Base-by-base conservation (phyloP, 306 rosid species). In the Canavalia ensiformis region DNA sequence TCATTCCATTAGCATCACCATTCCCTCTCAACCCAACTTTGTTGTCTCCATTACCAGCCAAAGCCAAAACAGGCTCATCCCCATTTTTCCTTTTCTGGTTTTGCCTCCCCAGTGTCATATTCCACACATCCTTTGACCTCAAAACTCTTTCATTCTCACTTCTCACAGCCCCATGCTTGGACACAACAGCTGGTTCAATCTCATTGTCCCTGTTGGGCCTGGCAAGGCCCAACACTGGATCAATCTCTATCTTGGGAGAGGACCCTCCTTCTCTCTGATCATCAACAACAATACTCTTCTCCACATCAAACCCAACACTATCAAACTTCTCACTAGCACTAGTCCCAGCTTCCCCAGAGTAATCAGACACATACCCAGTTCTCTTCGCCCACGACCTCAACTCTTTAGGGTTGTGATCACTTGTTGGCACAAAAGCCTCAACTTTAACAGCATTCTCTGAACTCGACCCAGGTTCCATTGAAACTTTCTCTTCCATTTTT, bases 371-470 rank as follows among this genome's bases (percentile, higher is more conserved):
- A 89, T 86, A 94, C 56, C 98, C 98, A 42, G 97, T 94, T 75
- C 90, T 91, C 86, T 86, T 94, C 2, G 98, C 98, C 98, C 97
- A 94, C 6, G 93, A 89, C 70, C 90, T 88, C 62, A 92, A 85
- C 79, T 94, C 98, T 54, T 83, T 84, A 3, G 98, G 98, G 83
- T 88, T 85, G 82, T 88, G 92, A 49, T 90, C 94, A 30, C 57
- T 83, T 87, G 85, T 89, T 12, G 94, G 88, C 67, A 91, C 89
- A 81, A 94, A 94, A 0, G 92, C 91, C 66, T 86, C 90, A 30
- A 92, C 83, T 79, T 78, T 84, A 9, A 81, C 84, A n/a, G 55
- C 84, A 75, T 60, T 50, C 66, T 82, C 78, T 47, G 82, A 87
- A 68, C 82, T 84, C 35, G 90, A 88, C 80, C 91, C 93, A 52